These are phyloP conservation scores for Trichoderma aggressivum DNA, from an alignment of 2,329 filamentous ascomycete genomes.

Conservation along the genomic window DNA sequence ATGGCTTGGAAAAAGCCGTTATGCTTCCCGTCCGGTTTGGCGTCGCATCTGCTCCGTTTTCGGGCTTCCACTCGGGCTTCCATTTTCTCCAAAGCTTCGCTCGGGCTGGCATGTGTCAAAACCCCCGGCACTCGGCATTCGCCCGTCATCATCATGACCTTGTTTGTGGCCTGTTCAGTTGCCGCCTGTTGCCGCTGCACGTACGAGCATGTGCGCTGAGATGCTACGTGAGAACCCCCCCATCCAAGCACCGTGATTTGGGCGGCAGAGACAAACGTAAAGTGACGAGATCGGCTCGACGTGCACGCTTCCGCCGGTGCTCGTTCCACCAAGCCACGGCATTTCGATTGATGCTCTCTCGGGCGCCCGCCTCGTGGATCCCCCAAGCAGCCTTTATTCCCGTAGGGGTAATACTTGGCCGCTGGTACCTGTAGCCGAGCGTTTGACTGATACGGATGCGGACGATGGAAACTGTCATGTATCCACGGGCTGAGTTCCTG, in stretches of 20 bases:
- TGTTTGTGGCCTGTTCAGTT: conserved; percentile 1
- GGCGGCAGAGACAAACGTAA: background rate
- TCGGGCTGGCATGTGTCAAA: conserved; percentile 6
- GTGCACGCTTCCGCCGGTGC: background rate
- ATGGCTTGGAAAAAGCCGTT: background rate
- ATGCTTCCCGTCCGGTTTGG: background rate
- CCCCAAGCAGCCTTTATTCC: background rate
- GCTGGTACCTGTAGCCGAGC: background rate
- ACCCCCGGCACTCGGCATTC: conserved; percentile 1
- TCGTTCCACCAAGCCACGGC: background rate
- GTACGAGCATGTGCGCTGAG: background rate
- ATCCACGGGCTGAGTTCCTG: background rate
- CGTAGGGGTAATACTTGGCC: conserved; percentile 4
- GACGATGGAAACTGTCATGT: background rate
- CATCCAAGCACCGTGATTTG: background rate
- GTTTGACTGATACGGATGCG: conserved; percentile 1
- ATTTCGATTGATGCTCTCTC: conserved; percentile 4
- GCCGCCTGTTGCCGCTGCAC: background rate
- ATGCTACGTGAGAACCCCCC: background rate
- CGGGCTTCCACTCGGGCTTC: conserved; percentile 17
- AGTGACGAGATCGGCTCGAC: conserved; percentile 1
- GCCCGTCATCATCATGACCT: background rate
- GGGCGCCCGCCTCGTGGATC: conserved; percentile 5
- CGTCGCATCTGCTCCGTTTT: conserved; percentile 13
- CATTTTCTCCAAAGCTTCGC: background rate